Evolutionary conservation across 768 basidiomycete genomes (phyloP).

Genomic region (Boletus sp.): DNA sequence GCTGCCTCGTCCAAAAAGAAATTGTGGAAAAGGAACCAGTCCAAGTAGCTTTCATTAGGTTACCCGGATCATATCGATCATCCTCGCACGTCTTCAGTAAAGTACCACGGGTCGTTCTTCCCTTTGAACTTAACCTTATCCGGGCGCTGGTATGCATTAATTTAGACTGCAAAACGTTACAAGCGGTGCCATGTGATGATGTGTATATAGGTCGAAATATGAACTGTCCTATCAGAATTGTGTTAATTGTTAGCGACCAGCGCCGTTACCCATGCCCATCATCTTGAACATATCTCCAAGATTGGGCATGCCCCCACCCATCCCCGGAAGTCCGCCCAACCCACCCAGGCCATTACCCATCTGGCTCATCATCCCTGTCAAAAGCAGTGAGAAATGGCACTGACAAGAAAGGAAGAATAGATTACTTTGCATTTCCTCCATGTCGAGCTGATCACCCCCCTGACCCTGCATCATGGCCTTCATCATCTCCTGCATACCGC

Average conservation of each 20-base stretch:
- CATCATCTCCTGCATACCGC: constrained; percentile 98
- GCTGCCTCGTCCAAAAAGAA: constrained; percentile 65
- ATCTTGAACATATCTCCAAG: constrained; percentile 83
- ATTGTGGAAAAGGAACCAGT: constrained; percentile 47
- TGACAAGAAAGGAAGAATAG: constrained; percentile 13
- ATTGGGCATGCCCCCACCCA: constrained; percentile 67
- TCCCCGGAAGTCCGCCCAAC: constrained; percentile 47
- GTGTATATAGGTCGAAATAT: constrained; percentile 12
- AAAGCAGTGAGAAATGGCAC: constrained; percentile 5
- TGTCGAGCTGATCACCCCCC: constrained; percentile 85
- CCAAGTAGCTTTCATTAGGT: constrained; percentile 16
- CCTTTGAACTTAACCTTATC: constrained; percentile 32
- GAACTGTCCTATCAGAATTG: constrained; percentile 3
- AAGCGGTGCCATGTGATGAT: constrained; percentile 18
- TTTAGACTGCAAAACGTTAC: constrained; percentile 11
- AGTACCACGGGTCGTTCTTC: constrained; percentile 6
- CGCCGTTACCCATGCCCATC: constrained; percentile 75
- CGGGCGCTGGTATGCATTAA: constrained; percentile 13
- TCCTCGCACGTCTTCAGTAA: constrained; percentile 9
- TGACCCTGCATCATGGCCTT: constrained; percentile 96
- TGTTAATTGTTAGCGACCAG: constrained; percentile 28
- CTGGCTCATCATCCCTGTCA: constrained; percentile 80
- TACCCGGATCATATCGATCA: constrained; percentile 12
- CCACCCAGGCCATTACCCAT: constrained; percentile 64
- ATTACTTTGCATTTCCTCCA: constrained; percentile 93